Percentiles rank a stretch among this genome's conserved stretches.
phyloP scores from a whole-genome alignment of 179 eudicot species.

The Corrigiola litoralis region DNA sequence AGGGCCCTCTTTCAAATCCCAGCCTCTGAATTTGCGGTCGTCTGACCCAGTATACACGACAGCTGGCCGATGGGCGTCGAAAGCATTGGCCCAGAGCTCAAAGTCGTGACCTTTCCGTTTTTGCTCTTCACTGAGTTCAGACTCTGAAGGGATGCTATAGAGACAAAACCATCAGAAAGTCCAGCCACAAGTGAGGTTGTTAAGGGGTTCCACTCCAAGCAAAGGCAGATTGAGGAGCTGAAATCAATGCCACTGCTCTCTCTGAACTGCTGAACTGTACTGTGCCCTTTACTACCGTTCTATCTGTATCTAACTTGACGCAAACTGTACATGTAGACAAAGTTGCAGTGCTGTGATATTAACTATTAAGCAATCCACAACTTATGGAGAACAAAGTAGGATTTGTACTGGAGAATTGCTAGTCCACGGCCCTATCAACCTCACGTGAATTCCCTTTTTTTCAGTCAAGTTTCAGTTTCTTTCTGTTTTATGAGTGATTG shows the following conservation, averaged over 20 bases:
- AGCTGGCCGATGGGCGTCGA: slow-evolving; percentile 76
- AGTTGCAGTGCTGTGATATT: too few species aligned
- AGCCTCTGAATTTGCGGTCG: slow-evolving; percentile 79
- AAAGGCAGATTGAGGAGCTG: slow-evolving; percentile 87
- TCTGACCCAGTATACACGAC: slow-evolving; percentile 86
- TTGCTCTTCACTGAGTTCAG: slow-evolving; percentile 42
- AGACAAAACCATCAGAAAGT: slow-evolving; percentile 74
- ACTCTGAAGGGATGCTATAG: slow-evolving; percentile 54
- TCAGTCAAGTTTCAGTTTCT: too few species aligned
- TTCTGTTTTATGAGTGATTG: too few species aligned
- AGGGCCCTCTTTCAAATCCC: slow-evolving; percentile 68
- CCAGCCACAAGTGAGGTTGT: slow-evolving; percentile 62
- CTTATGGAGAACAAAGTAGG: too few species aligned
- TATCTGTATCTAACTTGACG: too few species aligned
- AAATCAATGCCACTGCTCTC: slow-evolving; percentile 42
- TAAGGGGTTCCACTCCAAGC: slow-evolving; percentile 67
- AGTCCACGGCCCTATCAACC: too few species aligned
- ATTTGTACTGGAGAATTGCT: too few species aligned
- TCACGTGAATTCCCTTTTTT: too few species aligned
- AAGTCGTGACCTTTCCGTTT: slow-evolving; percentile 94
- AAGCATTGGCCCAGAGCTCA: slow-evolving; percentile 85
- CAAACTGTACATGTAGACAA: too few species aligned
- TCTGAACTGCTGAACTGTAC: too few species aligned
- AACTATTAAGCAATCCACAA: too few species aligned
- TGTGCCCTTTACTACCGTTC: too few species aligned